Conservation (phyloP, 2,329 filamentous ascomycete species). For the Nemania sp. region DNA sequence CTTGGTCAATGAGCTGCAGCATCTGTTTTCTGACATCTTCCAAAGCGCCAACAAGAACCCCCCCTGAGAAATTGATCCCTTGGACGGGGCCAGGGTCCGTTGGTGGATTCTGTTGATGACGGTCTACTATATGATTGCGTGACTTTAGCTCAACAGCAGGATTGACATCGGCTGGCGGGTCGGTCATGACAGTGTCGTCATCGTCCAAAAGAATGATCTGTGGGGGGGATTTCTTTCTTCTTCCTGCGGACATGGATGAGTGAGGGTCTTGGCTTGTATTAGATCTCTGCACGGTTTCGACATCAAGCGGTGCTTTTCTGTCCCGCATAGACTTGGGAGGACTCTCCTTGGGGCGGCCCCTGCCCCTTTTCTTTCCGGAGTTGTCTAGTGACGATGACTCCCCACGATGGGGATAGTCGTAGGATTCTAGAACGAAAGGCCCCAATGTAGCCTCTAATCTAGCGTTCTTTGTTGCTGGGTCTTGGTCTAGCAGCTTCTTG, state of each 20-base stretch:
- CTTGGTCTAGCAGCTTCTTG: conserved; percentile 29
- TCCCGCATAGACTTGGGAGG: conserved; percentile 21
- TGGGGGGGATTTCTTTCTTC: conserved; percentile 29
- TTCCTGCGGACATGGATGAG: conserved; percentile 28
- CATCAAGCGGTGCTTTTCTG: conserved; percentile 17
- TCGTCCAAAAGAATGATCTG: conserved; percentile 16
- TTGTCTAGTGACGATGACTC: conserved; percentile 32
- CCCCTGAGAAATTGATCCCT: conserved; percentile 12
- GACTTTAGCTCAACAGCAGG: background rate
- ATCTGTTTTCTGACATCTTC: conserved; percentile 34
- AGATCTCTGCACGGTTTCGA: conserved; percentile 11
- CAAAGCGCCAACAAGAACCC: conserved; percentile 29
- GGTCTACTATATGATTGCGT: conserved; percentile 1
- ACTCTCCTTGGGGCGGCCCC: conserved; percentile 18
- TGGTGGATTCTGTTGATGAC: background rate
- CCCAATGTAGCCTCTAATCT: too few relatives aligned
- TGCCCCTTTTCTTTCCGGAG: conserved; percentile 25
- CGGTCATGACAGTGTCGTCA: conserved; percentile 35
- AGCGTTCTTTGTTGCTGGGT: too few relatives aligned
- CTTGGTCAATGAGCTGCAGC: conserved; percentile 34
- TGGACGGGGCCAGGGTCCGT: background rate
- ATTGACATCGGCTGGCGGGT: conserved; percentile 23
- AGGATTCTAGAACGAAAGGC: conserved; percentile 25
- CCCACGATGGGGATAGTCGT: conserved; percentile 27
- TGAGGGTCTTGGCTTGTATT: conserved; percentile 23